These are phyloP conservation scores for Agaricus sinodeliciosus DNA, from an alignment of 768 basidiomycete genomes.

Conservation along the genomic window DNA sequence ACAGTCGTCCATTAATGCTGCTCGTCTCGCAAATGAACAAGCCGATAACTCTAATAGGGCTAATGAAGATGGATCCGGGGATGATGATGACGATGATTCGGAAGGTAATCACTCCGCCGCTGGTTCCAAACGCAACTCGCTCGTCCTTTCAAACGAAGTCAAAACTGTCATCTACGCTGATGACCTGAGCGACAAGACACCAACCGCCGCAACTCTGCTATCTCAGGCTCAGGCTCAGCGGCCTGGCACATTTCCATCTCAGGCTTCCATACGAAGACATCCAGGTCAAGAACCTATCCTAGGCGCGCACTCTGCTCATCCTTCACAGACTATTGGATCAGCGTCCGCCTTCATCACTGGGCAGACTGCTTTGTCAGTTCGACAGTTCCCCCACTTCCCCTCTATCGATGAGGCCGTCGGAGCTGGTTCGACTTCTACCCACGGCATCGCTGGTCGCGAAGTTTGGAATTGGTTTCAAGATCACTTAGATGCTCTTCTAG, in stretches of 20 bases:
- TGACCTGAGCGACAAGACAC: conserved; percentile 80
- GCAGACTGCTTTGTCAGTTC: conserved; percentile 56
- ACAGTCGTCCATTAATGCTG: conserved; percentile 69
- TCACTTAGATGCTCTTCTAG: conserved; percentile 78
- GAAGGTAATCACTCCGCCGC: conserved; percentile 60
- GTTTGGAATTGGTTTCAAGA: conserved; percentile 93
- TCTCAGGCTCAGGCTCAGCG: conserved; percentile 72
- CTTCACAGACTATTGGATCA: conserved; percentile 44
- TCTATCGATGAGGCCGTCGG: conserved; percentile 82
- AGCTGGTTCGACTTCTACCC: conserved; percentile 64
- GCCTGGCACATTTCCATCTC: conserved; percentile 53
- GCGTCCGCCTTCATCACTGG: conserved; percentile 39
- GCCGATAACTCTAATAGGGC: conserved; percentile 46
- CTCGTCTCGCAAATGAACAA: conserved; percentile 64
- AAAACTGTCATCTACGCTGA: conserved; percentile 53
- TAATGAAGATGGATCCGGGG: conserved; percentile 65
- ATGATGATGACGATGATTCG: conserved; percentile 84
- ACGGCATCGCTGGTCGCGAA: conserved; percentile 75
- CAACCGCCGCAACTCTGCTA: conserved; percentile 69
- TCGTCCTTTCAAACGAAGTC: conserved; percentile 56
- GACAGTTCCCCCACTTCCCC: conserved; percentile 75
- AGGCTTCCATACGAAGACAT: conserved; percentile 75
- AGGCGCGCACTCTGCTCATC: conserved; percentile 42
- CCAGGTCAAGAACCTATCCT: conserved; percentile 51
- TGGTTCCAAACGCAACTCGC: conserved; percentile 68